These are phyloP conservation scores for Fusarium abutilonis DNA, from an alignment of 2,329 filamentous ascomycete genomes.

Conservation along the genomic window DNA sequence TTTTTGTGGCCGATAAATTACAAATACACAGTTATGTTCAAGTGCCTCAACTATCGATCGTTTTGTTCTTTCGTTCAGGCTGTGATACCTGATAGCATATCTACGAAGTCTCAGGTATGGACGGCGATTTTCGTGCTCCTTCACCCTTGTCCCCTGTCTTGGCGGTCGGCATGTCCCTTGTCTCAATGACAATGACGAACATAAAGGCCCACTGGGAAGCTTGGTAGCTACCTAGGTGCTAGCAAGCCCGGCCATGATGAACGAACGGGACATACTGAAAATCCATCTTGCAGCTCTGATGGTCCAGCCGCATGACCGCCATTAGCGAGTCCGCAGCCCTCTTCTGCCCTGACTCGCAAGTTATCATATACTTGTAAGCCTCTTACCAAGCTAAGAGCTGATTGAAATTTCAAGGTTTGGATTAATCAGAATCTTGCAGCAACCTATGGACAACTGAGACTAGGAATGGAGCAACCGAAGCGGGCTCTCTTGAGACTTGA, in stretches of 20 bases:
- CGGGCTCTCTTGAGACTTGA: conserved; percentile 28
- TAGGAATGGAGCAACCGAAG: conserved; percentile 34
- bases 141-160: conserved; percentile 18
- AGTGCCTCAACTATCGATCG: neutral
- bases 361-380: neutral
- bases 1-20: neutral
- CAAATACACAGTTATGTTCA: neutral
- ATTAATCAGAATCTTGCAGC: neutral
- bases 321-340: conserved; percentile 22
- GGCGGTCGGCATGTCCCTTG: conserved; percentile 27
- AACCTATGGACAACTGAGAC: conserved; percentile 13
- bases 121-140: conserved; percentile 24
- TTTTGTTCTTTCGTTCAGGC: neutral
- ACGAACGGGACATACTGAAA: conserved; percentile 35
- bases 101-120: conserved; percentile 18
- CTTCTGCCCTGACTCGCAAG: conserved; percentile 25
- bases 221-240: conserved; percentile 46
- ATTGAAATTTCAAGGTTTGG: neutral
- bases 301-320: conserved; percentile 37
- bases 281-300: conserved; percentile 35
- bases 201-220: conserved; percentile 42
- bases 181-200: conserved; percentile 43
- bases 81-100: conserved; percentile 1
- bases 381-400: neutral
- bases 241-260: conserved; percentile 41